phyloP scores from a whole-genome alignment of 2,329 filamentous ascomycete genomes.

The Coniochaeta hoffmannii region DNA sequence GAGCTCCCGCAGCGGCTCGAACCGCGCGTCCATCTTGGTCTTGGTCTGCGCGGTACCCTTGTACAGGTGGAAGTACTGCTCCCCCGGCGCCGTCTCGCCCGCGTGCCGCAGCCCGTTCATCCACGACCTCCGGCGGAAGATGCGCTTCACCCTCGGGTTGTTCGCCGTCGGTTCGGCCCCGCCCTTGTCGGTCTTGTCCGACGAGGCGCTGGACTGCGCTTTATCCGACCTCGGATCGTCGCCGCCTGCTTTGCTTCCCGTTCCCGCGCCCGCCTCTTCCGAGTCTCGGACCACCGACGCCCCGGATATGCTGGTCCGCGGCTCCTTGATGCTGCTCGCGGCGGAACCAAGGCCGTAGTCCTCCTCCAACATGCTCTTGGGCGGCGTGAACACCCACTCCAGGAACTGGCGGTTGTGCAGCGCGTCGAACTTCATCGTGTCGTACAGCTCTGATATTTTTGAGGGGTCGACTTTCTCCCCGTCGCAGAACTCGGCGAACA shows the following conservation, averaged over 20 bases:
- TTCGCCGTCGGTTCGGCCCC: not conserved
- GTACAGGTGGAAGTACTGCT: slow-evolving; percentile 86
- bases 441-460: slow-evolving; percentile 97
- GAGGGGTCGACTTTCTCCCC: slow-evolving; percentile 97
- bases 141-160: slow-evolving; percentile 28
- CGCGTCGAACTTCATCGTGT: slow-evolving; percentile 99
- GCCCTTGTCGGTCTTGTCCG: slow-evolving; percentile 32
- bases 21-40: slow-evolving; percentile 69
- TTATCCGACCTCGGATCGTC: slow-evolving; percentile 10
- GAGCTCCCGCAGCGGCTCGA: slow-evolving; percentile 84
- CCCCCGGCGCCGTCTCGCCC: slow-evolving; percentile 48
- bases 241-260: not conserved
- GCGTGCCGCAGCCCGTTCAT: slow-evolving; percentile 44
- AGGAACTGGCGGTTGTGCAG: slow-evolving; percentile 93
- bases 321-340: slow-evolving; percentile 16
- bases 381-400: slow-evolving; percentile 94
- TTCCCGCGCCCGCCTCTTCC: slow-evolving; percentile 28
- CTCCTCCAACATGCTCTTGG: slow-evolving; percentile 68
- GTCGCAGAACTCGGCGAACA: slow-evolving; percentile 94
- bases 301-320: slow-evolving; percentile 5
- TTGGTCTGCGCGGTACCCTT: slow-evolving; percentile 65
- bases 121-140: slow-evolving; percentile 56
- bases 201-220: slow-evolving; percentile 19
- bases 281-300: slow-evolving; percentile 24
- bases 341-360: slow-evolving; percentile 40